Conservation (phyloP, 441 rosid species). For the Gossypium gossypioides region DNA sequence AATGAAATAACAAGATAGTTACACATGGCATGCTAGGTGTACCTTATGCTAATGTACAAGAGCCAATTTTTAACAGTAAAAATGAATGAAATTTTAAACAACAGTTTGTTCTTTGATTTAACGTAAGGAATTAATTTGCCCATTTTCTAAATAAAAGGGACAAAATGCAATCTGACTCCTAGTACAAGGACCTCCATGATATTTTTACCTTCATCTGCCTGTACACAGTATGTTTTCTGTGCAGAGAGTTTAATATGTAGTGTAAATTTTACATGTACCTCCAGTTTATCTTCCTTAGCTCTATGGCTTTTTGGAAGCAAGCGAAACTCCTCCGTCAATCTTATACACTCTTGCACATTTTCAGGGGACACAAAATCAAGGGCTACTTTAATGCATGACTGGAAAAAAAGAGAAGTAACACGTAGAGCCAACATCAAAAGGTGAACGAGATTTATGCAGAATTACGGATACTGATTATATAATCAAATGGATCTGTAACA, state of each 20-base stretch:
- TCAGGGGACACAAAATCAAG: slow-evolving; percentile 86
- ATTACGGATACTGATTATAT: background rate
- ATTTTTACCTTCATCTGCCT: too few species aligned
- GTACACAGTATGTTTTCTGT: background rate
- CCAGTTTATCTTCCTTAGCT: slow-evolving; percentile 73
- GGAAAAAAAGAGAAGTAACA: slow-evolving; percentile 4
- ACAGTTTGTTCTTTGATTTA: too few species aligned
- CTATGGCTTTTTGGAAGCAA: slow-evolving; percentile 54
- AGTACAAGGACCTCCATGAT: too few species aligned
- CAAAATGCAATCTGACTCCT: too few species aligned
- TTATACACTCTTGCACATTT: slow-evolving; percentile 56
- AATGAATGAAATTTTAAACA: too few species aligned
- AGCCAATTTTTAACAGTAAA: too few species aligned
- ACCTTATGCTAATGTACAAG: too few species aligned
- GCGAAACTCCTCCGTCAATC: slow-evolving; percentile 68
- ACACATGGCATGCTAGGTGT: too few species aligned
- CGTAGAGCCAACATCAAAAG: background rate
- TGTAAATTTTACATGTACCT: slow-evolving; percentile 26
- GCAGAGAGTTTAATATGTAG: background rate
- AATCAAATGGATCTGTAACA: background rate
- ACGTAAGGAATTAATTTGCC: too few species aligned
- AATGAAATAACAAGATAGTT: too few species aligned
- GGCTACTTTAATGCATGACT: slow-evolving; percentile 86
- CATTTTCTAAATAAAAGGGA: too few species aligned
- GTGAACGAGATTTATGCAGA: background rate